These are phyloP conservation scores for Paramecium tetraurelia DNA, from an alignment of 73 alveolate species.

Conservation along the genomic window DNA sequence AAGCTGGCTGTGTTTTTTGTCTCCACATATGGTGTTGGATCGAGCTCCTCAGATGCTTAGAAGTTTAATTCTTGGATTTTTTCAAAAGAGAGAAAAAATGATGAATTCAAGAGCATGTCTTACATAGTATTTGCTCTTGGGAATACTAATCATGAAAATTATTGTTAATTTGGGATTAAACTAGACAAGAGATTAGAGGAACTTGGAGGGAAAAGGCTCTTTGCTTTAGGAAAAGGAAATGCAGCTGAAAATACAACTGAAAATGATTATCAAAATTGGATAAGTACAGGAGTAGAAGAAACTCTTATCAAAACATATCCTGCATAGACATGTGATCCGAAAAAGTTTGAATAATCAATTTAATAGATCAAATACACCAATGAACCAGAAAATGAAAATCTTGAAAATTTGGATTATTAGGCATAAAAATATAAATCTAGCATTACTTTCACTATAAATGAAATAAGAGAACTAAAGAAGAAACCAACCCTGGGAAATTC, in stretches of 20 bases:
- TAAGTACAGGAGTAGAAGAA: neutral
- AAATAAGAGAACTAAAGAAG: slow-evolving; percentile 73
- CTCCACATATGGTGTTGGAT: slow-evolving; percentile 59
- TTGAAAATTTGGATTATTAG: slow-evolving; percentile 17
- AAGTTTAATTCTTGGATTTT: slow-evolving; percentile 45
- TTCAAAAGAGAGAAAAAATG: neutral
- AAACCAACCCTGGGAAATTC: slow-evolving; percentile 68
- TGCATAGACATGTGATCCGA: neutral
- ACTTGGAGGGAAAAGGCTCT: slow-evolving; percentile 45
- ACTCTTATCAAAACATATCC: neutral
- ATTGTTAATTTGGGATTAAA: slow-evolving; percentile 40
- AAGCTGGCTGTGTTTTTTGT: slow-evolving; percentile 39
- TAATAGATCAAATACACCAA: neutral
- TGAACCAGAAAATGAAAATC: neutral
- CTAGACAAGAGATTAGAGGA: slow-evolving; percentile 25
- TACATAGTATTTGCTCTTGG: slow-evolving; percentile 59
- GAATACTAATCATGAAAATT: slow-evolving; percentile 45
- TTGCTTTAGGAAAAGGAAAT: slow-evolving; percentile 45
- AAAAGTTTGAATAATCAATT: slow-evolving; percentile 8
- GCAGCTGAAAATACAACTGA: slow-evolving; percentile 60
- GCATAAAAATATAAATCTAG: slow-evolving; percentile 57
- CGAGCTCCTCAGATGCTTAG: slow-evolving; percentile 38
- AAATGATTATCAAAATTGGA: slow-evolving; percentile 52
- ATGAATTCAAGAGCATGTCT: neutral
- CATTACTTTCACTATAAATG: slow-evolving; percentile 52